Evolutionary conservation across 768 basidiomycete species (phyloP), one percentile per base, ranked within the genome.

Genomic region (Suillus clintonianus): DNA sequence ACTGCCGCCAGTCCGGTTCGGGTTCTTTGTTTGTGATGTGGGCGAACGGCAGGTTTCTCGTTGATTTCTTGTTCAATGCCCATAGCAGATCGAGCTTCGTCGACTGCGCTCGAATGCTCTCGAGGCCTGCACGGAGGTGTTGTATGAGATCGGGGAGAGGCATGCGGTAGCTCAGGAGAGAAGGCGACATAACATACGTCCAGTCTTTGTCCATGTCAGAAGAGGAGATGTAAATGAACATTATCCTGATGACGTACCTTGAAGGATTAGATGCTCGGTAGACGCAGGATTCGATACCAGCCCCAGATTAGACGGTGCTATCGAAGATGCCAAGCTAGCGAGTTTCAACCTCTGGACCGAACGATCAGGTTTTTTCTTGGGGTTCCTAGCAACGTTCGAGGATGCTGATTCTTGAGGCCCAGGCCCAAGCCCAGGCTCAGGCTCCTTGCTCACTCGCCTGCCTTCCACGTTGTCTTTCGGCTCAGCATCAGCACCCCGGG

Each of bases 151-250:
- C 65, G 2, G 69, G 65, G 2, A 76, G 62, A 13, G 74, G 71
- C 43, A 60, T 67, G 53, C 43, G 75, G 56, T 74, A 77, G 2
- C 68, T 53, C 56, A 66, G n/a, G 34, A 74, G 60, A 45, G 22
- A 39, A 19, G 75, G 75, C 17, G 66, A 27, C 27, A 74, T 65
- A 22, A 76, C 62, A 57, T 74, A 76, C 42, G 72, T 70, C 74
- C 75, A 75, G 41, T 57, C 75, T 75, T 27, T 9, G 17, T 32
- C 17, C 22, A 22, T 3, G 36, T 55, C 10, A 69, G 62, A 54
- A 41, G 56, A 11, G 30, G 4, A 2, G 47, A 47, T 14, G 5
- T 17, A 14, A 22, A n/a, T 2, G 4, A 30, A 30, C 5, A 30
- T 32, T 36, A 17, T 34, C n/a, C 13, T 47, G 24, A 19, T 24